A percentile compares a stretch with the other conserved stretches of the same genome.
Evolutionary conservation across 73 alveolate genomes (phyloP).

Genomic region (Tetrahymena thermophila): DNA sequence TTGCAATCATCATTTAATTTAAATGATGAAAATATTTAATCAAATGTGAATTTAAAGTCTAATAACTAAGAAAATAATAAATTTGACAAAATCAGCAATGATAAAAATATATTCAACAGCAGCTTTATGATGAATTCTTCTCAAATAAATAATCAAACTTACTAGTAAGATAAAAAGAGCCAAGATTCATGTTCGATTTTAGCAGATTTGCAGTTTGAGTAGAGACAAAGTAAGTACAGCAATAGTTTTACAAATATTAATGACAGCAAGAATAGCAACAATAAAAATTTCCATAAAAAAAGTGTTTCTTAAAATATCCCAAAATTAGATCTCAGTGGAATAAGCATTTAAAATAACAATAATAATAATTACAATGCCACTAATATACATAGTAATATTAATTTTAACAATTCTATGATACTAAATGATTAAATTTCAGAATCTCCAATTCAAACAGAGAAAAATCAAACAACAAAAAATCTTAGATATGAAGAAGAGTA

Average conservation of each 20-base stretch:
- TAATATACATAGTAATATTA: background rate
- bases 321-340: background rate
- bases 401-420: background rate
- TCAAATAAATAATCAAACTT: background rate
- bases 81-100: background rate
- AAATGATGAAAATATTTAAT: background rate
- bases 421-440: background rate
- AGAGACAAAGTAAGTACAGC: background rate
- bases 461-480: background rate
- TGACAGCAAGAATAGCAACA: background rate
- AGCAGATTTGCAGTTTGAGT: background rate
- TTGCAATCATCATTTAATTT: background rate
- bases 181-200: background rate
- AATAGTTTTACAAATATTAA: background rate
- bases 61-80: background rate
- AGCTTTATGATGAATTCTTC: background rate
- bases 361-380: background rate
- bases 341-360: background rate
- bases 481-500: background rate
- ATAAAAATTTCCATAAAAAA: background rate
- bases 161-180: background rate
- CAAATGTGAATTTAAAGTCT: background rate
- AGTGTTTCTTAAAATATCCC: background rate
- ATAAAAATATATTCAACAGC: background rate
- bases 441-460: background rate